Base-by-base conservation (phyloP, 768 basidiomycete species). In the Paxillus involutus region DNA sequence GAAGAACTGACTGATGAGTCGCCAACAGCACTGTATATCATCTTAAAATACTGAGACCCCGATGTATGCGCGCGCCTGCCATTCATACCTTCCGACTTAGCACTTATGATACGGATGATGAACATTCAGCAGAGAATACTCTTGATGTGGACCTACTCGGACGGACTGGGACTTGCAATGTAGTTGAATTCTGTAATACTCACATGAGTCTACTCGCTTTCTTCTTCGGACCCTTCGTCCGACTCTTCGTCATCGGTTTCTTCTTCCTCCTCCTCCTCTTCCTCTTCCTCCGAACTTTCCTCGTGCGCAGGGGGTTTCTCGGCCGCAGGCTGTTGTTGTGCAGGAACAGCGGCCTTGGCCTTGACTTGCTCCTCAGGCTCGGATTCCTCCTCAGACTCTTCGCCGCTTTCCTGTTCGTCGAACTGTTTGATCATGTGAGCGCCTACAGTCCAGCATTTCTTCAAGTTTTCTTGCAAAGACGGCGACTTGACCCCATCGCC, bases 371-470 rank as follows among this genome's bases (percentile, higher is more conserved):
- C 37, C 48, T 56, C 60, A 5, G 16, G 40, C 8, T 64, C 65
- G 3, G 52, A 47, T 1, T 64, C 63, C 24, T 67, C 70, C 37
- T 70, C 70, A 24, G 75, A 73, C 21, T 77, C 74, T 17, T 71
- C 74, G 6, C 77, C 77, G 51, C 81, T 88, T 17, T 87, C 89
- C 65, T 91, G 89, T 49, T 84, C 87, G 59, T 91, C 81, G 46
- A 92, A 87, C 63, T 92, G 88, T 58, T 89, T 77, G 51, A 95
- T 89, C 82, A 92, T 85, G 58, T 80, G 81, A 30, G 80, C 77
- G 35, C 88, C 84, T 41, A 92, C 75, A 51, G 75, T 66, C 90
- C 91, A 85, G 65, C 84, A 84, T 64, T 80, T 86, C 64, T 77
- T 75, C 49, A 88, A 64, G 60, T 85, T 86, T 51, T 86, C 87